Base-by-base conservation (phyloP, 2,329 filamentous ascomycete genomes). In the Pseudogymnoascus sp. region DNA sequence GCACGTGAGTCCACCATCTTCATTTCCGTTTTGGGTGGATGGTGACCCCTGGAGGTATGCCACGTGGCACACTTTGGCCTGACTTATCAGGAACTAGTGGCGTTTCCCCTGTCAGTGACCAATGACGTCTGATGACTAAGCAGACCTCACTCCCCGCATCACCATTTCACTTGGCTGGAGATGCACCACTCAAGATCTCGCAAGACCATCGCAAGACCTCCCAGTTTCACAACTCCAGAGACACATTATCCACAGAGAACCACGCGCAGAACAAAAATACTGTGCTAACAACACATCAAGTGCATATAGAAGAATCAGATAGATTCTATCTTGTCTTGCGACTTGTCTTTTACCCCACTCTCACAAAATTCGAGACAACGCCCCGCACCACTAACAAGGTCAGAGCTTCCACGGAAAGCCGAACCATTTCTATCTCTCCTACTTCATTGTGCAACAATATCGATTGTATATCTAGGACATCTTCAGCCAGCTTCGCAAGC, bases 41-140 rank as follows among this genome's bases (percentile, higher is more conserved):
- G 10, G 10, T n/a, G 29, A 34, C 51, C 29, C 26, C 51, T 57
- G 51, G 29, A 57, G 26, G 5, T 34, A 57, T 36, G 51, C 29
- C 51, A 57, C 51, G 51, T 57, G 51, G 51, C 51, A 34, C 14
- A 34, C 3, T 1, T 3, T 36, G 51, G 51, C 51, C 51, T 57
- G 51, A 57, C 10, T 57, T 57, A 11, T 36, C n/a, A 57, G 51
- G 29, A 21, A 57, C 51, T 34, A 18, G 29, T 12, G 51, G n/a
- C 5, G 10, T 26, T 36, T 31, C 47, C 29, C 29, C 51, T 57
- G 29, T 57, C 51, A 36, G 16, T 14, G 29, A 6, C 51, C 51
- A 57, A 57, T 57, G 51, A 57, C 51, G 51, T 21, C 16, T 12
- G 29, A 57, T 57, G n/a, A 57, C 51, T 57, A 57, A 57, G 29